These are phyloP conservation scores for Botrytis deweyae DNA, from an alignment of 2,329 filamentous ascomycete genomes.

Conservation along the genomic window DNA sequence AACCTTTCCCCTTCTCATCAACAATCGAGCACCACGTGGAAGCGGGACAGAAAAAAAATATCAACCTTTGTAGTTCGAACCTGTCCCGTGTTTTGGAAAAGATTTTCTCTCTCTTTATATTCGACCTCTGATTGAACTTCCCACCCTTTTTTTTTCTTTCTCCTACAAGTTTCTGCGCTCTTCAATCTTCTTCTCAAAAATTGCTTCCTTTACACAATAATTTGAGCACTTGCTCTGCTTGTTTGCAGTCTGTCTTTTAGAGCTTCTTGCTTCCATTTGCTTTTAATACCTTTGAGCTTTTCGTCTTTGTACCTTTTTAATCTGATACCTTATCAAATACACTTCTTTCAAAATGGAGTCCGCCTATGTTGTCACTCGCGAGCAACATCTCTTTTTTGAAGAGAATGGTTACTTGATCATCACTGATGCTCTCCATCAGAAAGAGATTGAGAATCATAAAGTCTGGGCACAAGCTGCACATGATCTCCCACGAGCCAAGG, in stretches of 20 bases:
- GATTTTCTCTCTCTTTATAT: conserved; percentile 1
- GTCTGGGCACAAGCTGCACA: conserved; percentile 42
- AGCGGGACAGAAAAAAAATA: not conserved
- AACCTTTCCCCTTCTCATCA: not conserved
- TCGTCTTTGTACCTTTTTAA: not conserved
- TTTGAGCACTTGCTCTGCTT: not conserved
- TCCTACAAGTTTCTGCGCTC: not conserved
- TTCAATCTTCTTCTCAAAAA: not conserved
- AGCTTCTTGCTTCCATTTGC: not conserved
- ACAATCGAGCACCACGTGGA: not conserved
- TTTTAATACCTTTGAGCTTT: not conserved
- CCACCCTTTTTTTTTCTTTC: not conserved
- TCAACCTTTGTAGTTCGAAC: not conserved
- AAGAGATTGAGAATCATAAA: conserved; percentile 31
- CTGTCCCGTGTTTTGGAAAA: not conserved
- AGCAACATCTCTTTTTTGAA: conserved; percentile 31
- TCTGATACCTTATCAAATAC: not conserved
- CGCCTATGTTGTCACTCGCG: not conserved
- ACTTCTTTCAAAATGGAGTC: not conserved
- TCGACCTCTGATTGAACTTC: not conserved
- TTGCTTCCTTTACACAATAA: not conserved
- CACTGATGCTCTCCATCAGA: conserved; percentile 30
- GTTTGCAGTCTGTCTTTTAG: not conserved
- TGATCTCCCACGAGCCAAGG: conserved; percentile 38
- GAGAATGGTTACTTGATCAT: conserved; percentile 39